Conservation (phyloP, 2,329 filamentous ascomycete species). For the Pseudogymnoascus sp. region DNA sequence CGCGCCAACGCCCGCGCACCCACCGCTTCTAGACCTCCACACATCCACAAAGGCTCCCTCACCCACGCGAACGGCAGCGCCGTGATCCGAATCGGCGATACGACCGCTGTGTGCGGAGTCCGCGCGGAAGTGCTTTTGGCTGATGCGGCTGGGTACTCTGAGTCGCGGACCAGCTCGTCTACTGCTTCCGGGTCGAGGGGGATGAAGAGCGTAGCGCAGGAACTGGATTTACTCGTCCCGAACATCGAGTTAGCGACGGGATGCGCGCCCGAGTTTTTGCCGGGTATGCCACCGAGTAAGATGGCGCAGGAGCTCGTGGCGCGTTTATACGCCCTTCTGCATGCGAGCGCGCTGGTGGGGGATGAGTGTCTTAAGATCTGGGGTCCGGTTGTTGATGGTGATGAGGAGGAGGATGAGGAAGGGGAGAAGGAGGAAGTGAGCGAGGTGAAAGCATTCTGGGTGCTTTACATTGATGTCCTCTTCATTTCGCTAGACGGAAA, state of each 20-base stretch:
- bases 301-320: constrained; percentile 78
- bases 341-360: constrained; percentile 58
- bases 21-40: constrained; percentile 60
- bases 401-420: constrained; percentile 26
- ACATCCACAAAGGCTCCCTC: constrained; percentile 73
- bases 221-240: constrained; percentile 73
- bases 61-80: constrained; percentile 86
- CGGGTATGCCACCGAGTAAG: constrained; percentile 70
- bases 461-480: constrained; percentile 88
- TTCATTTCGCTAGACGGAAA: constrained; percentile 91
- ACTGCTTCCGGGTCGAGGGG: constrained; percentile 11
- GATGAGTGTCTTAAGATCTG: constrained; percentile 65
- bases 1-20: constrained; percentile 77
- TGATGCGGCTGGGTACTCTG: constrained; percentile 61
- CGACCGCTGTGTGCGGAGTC: constrained; percentile 89
- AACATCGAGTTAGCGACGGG: constrained; percentile 92
- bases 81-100: constrained; percentile 80
- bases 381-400: constrained; percentile 44
- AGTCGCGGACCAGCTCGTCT: constrained; percentile 25
- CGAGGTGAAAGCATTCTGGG: constrained; percentile 81
- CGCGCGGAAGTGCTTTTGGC: constrained; percentile 75
- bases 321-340: constrained; percentile 66
- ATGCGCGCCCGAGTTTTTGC: constrained; percentile 75
- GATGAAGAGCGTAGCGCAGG: constrained; percentile 38
- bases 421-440: constrained; percentile 24